These are phyloP conservation scores for Neurospora sp. DNA, from an alignment of 495 filamentous ascomycete species.

Conservation along the genomic window DNA sequence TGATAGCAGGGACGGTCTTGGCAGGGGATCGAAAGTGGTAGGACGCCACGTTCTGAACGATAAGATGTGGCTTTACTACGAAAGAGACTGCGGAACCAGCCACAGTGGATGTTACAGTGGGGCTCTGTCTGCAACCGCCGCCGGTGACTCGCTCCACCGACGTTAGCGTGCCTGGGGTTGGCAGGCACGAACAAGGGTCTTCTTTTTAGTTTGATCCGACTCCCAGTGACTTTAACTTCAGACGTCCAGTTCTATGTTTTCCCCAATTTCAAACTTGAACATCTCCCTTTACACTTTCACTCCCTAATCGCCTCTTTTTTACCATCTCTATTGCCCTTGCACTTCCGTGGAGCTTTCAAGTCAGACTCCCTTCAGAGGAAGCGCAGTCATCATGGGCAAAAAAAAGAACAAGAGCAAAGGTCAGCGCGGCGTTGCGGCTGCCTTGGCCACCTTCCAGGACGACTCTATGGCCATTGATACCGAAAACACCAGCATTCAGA, in stretches of 20 bases:
- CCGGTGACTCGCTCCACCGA: background rate
- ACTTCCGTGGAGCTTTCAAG: background rate
- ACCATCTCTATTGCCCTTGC: background rate
- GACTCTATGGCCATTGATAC: background rate
- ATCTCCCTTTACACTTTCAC: background rate
- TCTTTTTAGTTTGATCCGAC: background rate
- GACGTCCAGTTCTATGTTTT: background rate
- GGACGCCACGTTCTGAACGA: background rate
- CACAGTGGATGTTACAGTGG: background rate
- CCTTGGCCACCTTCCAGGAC: conserved; percentile 3
- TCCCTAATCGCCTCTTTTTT: background rate
- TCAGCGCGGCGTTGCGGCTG: conserved; percentile 2
- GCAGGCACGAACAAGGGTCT: background rate
- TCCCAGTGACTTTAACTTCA: background rate
- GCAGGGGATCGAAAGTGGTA: background rate
- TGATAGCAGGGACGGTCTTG: background rate
- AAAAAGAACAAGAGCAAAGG: conserved; percentile 17
- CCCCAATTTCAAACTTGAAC: background rate
- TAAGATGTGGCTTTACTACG: background rate
- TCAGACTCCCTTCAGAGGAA: background rate
- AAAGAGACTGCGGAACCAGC: background rate
- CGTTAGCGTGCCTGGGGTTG: background rate
- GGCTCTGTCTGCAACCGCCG: background rate
- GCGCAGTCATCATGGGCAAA: conserved; percentile 13
- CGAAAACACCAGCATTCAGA: background rate